These are phyloP conservation scores for Kodamaea sp. DNA, from an alignment of 1,139 yeast species.

Conservation along the genomic window DNA sequence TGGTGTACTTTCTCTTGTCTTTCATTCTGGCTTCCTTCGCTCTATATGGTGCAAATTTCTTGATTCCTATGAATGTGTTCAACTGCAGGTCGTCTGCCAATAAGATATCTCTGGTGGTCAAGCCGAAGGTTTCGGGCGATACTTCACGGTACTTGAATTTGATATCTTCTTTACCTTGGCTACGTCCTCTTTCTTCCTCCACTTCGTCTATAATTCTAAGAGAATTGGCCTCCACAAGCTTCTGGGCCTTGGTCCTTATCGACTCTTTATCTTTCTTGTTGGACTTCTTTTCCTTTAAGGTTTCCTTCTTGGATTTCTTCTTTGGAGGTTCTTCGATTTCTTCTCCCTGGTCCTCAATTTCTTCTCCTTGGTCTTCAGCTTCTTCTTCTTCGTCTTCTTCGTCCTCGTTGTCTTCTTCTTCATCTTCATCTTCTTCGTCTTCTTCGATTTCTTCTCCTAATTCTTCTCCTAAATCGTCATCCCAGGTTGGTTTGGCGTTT, in stretches of 20 bases:
- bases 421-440: conserved; percentile 22
- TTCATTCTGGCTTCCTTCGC: conserved; percentile 69
- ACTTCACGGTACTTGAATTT: conserved; percentile 89
- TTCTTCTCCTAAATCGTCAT: conserved; percentile 23
- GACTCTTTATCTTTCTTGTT: conserved; percentile 64
- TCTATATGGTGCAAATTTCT: conserved; percentile 92
- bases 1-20: conserved; percentile 83
- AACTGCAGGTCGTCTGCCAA: conserved; percentile 86
- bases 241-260: conserved; percentile 67
- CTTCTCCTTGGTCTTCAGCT: conserved; percentile 17
- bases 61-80: conserved; percentile 81
- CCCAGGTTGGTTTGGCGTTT: conserved; percentile 44
- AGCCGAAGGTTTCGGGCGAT: conserved; percentile 90
- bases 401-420: conserved; percentile 20
- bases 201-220: conserved; percentile 57
- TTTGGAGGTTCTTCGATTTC: conserved; percentile 31
- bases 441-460: conserved; percentile 30
- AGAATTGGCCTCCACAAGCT: conserved; percentile 56
- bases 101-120: conserved; percentile 82
- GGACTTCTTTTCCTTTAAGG: conserved; percentile 54
- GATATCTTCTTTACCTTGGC: conserved; percentile 44
- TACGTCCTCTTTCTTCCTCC: conserved; percentile 62
- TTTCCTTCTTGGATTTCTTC: conserved; percentile 51
- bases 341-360: conserved; percentile 41
- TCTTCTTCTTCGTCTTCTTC: conserved; percentile 26